Evolutionary conservation across 225 moss, liverwort and hornwort genomes (phyloP), one percentile per base, ranked within the genome.

Genomic region (Anthoceros angustus): DNA sequence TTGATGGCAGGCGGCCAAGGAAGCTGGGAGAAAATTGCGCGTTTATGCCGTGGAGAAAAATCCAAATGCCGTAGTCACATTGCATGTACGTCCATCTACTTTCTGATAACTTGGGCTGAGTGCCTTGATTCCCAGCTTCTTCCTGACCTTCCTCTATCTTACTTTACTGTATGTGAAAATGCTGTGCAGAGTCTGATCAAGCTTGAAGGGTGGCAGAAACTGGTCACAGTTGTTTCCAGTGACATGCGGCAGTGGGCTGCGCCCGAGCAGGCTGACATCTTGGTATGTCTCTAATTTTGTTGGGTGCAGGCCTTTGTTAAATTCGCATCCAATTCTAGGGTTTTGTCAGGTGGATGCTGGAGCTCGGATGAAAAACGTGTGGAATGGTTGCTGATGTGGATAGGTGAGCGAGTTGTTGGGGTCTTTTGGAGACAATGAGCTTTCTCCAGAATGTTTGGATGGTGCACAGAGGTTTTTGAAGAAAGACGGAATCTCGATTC

Each of bases 241-340:
- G 95, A 95, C 64, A 95, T 95, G 95, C 86, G 95, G 40, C 84
- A 86, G 70, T 95, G 95, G 95, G 81, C 88, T 77, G 95, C 95
- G 26, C 95, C 95, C 8, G 95, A 95, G 74, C 82, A 82, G 69
- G 95, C 95, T 65, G 95, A 91, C 63, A 95, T 95, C 67, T 70
- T 95, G 69, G 94, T 95, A 73, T 55, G 24, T 20, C 11, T 12
- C 42, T 41, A 43, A 12, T 38, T 38, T 38, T 39, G 42, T 42
- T 18, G 18, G 6, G 7, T 21, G 2, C 11, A 11, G 62, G 62
- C 23, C 14, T 20, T 12, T 12, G 11, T 2, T 24, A 24, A 21
- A 63, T 12, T 12, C 21, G 64, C 8, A 15, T 9, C 25, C 40
- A 38, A 10, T 61, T n/a, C 3, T 25, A 15, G 32, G 16, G n/a